phyloP scores from a whole-genome alignment of 352 stramenopile species.

The Discostella stelligera region DNA sequence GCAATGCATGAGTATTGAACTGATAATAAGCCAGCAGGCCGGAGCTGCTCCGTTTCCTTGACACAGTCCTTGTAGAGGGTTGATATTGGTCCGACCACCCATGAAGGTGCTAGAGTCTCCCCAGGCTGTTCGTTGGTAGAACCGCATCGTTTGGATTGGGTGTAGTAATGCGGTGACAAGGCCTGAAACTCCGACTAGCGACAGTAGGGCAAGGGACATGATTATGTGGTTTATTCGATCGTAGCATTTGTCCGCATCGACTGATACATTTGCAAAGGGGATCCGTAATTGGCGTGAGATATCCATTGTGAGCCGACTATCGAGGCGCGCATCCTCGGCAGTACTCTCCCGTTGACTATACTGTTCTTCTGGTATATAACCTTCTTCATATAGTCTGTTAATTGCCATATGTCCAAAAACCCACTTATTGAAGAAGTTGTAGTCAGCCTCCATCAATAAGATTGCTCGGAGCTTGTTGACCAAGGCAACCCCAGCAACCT shows the following conservation, averaged over 20 bases:
- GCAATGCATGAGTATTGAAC: conserved; percentile 6
- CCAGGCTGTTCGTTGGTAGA: conserved; percentile 1
- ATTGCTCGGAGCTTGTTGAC: neutral
- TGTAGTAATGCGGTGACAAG: conserved; percentile 6
- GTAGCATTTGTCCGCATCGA: conserved; percentile 32
- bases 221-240: conserved; percentile 32
- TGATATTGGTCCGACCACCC: neutral
- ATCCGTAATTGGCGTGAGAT: conserved; percentile 11
- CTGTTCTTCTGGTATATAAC: too few species aligned
- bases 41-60: neutral
- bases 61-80: too few species aligned
- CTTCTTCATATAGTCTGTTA: neutral
- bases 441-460: conserved; percentile 14
- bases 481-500: too few species aligned
- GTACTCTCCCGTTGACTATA: conserved; percentile 6
- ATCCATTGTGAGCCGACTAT: conserved; percentile 3
- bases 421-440: conserved; percentile 10
- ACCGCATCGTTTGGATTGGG: conserved; percentile 21
- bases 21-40: too few species aligned
- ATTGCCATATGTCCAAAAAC: neutral
- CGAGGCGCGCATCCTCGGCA: conserved; percentile 14
- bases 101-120: conserved; percentile 19
- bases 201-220: conserved; percentile 8
- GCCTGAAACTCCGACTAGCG: neutral
- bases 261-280: conserved; percentile 17